A percentile compares a stretch with the other conserved stretches of the same genome.
Evolutionary conservation across 768 basidiomycete species (phyloP).

Genomic region (Tulasnella sp.): DNA sequence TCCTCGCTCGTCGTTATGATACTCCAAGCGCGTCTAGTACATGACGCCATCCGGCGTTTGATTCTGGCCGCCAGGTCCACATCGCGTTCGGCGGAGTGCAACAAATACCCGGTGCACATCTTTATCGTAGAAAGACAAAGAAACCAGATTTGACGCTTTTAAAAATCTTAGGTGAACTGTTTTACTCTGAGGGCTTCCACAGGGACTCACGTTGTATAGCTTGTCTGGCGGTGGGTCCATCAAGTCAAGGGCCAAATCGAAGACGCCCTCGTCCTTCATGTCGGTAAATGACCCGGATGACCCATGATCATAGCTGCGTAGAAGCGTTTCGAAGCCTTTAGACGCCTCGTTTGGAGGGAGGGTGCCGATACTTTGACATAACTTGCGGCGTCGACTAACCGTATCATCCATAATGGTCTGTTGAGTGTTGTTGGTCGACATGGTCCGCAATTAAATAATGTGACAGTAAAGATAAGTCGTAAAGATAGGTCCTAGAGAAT

Average conservation of each 20-base stretch:
- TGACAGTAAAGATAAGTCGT: neutral
- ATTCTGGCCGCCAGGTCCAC: neutral
- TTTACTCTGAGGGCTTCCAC: neutral
- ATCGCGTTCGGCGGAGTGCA: neutral
- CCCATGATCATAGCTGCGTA: neutral
- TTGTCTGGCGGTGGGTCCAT: neutral
- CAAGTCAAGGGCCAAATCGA: neutral
- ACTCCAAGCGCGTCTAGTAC: neutral
- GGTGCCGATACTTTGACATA: neutral
- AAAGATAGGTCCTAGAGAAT: neutral
- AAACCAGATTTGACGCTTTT: neutral
- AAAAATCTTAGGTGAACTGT: neutral
- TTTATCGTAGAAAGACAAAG: neutral
- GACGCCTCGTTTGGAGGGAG: neutral
- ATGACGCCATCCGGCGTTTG: neutral
- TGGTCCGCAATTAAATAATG: neutral
- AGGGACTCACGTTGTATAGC: neutral
- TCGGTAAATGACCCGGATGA: neutral
- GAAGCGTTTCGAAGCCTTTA: neutral
- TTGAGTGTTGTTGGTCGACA: neutral
- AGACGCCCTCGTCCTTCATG: neutral
- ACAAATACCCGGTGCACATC: neutral
- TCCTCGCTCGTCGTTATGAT: neutral
- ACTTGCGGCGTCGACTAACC: neutral
- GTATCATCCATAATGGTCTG: neutral